A percentile compares a stretch with the other conserved stretches of the same genome.
Evolutionary conservation across 2,329 filamentous ascomycete species (phyloP).

Genomic region (Hypoxylon sp.): DNA sequence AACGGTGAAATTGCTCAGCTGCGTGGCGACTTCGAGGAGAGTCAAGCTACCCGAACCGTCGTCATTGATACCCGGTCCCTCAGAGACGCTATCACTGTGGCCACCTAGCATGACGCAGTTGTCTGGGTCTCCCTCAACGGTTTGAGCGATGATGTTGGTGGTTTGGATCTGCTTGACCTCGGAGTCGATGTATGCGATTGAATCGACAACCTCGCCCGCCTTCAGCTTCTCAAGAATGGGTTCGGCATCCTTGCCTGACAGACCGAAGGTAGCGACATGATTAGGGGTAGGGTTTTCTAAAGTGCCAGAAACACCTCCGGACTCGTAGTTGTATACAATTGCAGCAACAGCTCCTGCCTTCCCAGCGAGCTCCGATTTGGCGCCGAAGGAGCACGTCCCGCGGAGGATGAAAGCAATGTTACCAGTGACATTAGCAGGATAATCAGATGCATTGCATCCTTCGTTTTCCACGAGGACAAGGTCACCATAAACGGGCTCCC

Average conservation of each 20-base stretch:
- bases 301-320: constrained; percentile 74
- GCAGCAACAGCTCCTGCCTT: constrained; percentile 77
- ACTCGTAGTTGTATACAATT: constrained; percentile 80
- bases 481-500: constrained; percentile 69
- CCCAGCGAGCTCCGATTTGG: constrained; percentile 77
- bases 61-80: constrained; percentile 81
- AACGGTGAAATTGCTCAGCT: constrained; percentile 68
- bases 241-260: constrained; percentile 71
- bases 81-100: constrained; percentile 73
- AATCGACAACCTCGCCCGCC: constrained; percentile 63
- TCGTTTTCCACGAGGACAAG: constrained; percentile 71
- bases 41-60: constrained; percentile 77
- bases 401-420: constrained; percentile 79
- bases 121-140: constrained; percentile 66
- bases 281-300: constrained; percentile 71
- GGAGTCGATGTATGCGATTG: constrained; percentile 71
- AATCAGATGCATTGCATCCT: constrained; percentile 75
- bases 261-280: constrained; percentile 77
- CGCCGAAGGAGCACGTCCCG: constrained; percentile 77
- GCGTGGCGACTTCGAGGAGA: constrained; percentile 72
- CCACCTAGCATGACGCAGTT: constrained; percentile 76
- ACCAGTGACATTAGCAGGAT: constrained; percentile 68
- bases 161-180: constrained; percentile 67
- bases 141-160: constrained; percentile 74
- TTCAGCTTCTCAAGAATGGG: constrained; percentile 68